Conservation (phyloP, 2,329 filamentous ascomycete genomes). For the Botrytis pseudocinerea region DNA sequence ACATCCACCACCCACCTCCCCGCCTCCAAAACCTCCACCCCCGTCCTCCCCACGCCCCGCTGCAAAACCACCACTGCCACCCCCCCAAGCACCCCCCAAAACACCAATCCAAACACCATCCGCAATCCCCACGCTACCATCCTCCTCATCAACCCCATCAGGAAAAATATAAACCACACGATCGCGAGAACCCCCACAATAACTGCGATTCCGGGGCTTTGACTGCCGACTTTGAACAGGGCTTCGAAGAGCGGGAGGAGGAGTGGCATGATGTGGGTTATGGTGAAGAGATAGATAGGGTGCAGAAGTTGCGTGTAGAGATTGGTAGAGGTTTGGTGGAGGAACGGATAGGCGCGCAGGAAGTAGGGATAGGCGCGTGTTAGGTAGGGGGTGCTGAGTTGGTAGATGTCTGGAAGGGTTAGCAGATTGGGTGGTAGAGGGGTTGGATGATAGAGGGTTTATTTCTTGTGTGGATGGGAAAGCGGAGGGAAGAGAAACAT, state of each 20-base stretch:
- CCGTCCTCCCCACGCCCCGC: constrained; percentile 64
- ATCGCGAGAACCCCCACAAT: constrained; percentile 39
- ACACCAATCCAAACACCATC: constrained; percentile 61
- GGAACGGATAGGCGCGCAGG: constrained; percentile 26
- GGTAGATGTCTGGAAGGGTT: background rate
- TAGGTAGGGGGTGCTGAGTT: background rate
- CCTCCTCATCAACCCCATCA: constrained; percentile 69
- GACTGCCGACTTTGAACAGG: background rate
- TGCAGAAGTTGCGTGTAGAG: constrained; percentile 9
- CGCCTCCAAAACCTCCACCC: constrained; percentile 58
- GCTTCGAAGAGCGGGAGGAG: constrained; percentile 27
- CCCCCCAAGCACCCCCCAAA: constrained; percentile 62
- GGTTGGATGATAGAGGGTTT: no score
- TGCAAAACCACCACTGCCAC: constrained; percentile 60
- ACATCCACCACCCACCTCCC: constrained; percentile 52
- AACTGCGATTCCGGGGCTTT: constrained; percentile 34
- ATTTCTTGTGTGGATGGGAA: no score
- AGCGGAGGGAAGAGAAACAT: no score
- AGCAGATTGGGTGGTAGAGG: background rate
- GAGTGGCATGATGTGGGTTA: constrained; percentile 28
- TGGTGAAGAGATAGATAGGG: background rate
- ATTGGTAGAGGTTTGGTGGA: constrained; percentile 24
- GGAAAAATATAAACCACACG: constrained; percentile 62
- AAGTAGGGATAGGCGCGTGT: background rate
- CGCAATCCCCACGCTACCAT: constrained; percentile 75